Base-by-base conservation (phyloP, 2,329 filamentous ascomycete species). In the Simplicillium aogashimaense region DNA sequence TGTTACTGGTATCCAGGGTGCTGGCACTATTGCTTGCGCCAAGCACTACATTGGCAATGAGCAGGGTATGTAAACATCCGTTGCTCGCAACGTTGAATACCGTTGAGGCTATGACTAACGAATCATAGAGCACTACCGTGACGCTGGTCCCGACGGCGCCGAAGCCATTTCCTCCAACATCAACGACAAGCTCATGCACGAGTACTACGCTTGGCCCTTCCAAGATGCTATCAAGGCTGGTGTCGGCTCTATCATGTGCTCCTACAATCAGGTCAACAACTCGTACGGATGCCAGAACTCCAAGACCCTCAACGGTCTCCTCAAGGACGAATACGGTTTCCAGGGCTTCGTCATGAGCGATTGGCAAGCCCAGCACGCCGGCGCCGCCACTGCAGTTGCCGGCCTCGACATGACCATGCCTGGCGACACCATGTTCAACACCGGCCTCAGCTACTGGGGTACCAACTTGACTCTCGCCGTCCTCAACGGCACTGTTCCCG, bases 401-500 rank as follows among this genome's bases (percentile, higher is more conserved):
- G 86, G 86, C 31, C 66, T 92, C 17, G 87, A 94, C 58, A 88
- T 92, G 84, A 73, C 74, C n/a, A 92, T 92, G 86, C 84, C 84
- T 1, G 86, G 86, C 40, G 90, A 95, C 55, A 83, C 83, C 2
- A 48, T 64, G 15, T 94, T 95, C 64, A 77, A 83, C 59, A 77
- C 74, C 4, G 84, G 84, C 7, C 60, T 63, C 38, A 82, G 81
- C 14, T 94, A 71, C 68, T 95, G 85, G 83, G 90, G 90, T 9
- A 66, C 80, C 20, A 97, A 97, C 61, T 61, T 97, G 50, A 95
- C 90, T 2, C 67, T 94, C 36, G 86, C 86, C 2, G 80, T 95
- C 6, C 62, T 94, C 50, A 95, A 97, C 55, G 89, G 89, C 29
- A 95, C 88, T 1, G 67, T 97, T 28, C 86, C 90, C 1, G 78